Percentiles rank a stretch among this genome's conserved stretches.
Evolutionary conservation across 495 filamentous ascomycete genomes (phyloP).

Genomic region (Xylaria bambusicola): DNA sequence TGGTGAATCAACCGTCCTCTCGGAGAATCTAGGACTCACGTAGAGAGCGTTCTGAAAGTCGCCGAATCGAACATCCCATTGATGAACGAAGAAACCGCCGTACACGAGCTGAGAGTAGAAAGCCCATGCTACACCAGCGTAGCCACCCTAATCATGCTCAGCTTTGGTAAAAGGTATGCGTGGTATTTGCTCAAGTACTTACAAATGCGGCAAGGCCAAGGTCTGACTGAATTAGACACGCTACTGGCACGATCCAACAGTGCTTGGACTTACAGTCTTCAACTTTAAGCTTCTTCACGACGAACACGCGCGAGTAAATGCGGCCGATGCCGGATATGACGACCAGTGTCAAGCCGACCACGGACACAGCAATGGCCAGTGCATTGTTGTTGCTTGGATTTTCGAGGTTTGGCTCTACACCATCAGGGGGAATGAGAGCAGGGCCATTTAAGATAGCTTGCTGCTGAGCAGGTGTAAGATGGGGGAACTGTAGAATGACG

Average conservation of each 20-base stretch:
- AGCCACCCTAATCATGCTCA: too few species aligned
- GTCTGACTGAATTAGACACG: too few species aligned
- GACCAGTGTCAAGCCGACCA: conserved; percentile 17
- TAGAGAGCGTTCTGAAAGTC: conserved; percentile 22
- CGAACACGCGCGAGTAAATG: conserved; percentile 23
- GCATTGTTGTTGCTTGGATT: conserved; percentile 31
- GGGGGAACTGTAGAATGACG: too few species aligned
- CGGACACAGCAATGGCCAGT: conserved; percentile 22
- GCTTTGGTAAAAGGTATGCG: too few species aligned
- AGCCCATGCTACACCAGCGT: too few species aligned
- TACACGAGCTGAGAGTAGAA: too few species aligned
- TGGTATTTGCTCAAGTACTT: too few species aligned
- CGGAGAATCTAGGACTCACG: not conserved
- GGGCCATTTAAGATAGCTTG: conserved; percentile 28
- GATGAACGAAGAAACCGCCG: conserved; percentile 34
- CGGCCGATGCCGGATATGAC: too few species aligned
- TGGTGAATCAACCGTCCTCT: too few species aligned
- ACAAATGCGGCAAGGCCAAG: conserved; percentile 24
- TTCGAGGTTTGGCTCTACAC: conserved; percentile 28
- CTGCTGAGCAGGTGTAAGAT: too few species aligned
- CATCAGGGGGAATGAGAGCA: conserved; percentile 29
- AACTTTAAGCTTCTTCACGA: conserved; percentile 19
- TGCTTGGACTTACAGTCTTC: conserved; percentile 21
- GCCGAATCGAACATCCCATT: conserved; percentile 30
- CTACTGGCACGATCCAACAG: too few species aligned